Base-by-base conservation (phyloP, 2,329 filamentous ascomycete genomes). In the Aspergillus alliaceus region DNA sequence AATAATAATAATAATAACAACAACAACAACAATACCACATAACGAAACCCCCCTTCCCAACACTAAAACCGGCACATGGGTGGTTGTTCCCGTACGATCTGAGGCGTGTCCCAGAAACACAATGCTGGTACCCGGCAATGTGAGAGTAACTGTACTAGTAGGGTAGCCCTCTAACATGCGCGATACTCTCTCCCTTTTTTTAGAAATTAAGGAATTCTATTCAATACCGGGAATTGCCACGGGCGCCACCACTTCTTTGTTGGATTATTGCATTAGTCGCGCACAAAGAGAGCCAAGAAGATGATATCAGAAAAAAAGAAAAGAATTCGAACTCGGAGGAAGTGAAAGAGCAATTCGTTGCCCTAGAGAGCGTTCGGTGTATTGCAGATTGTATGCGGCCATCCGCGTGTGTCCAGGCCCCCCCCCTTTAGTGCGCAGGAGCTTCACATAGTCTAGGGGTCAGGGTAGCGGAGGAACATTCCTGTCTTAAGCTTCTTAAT, bases 401-500 rank as follows among this genome's bases (percentile, higher is more conserved):
- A 50, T 51, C 55, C 55, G 44, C 55, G 24, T 32, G 50, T 57
- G 42, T 53, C 48, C 51, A 34, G n/a, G n/a, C n/a, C n/a, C n/a
- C n/a, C n/a, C n/a, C n/a, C n/a, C n/a, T n/a, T n/a, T n/a, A n/a
- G n/a, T n/a, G n/a, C n/a, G n/a, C n/a, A n/a, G n/a, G n/a, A n/a
- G n/a, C n/a, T n/a, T n/a, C n/a, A n/a, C n/a, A n/a, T n/a, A n/a
- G n/a, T n/a, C n/a, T n/a, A 42, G 35, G 15, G 12, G 11, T 18
- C 15, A 37, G 24, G 4, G 40, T 47, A 44, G 35, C 25, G 24
- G 44, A 46, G 42, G 31, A 35, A 54, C 56, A 57, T 57, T 57
- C 55, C 55, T 46, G 35, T 50, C 51, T 52, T 29, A 27, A 39
- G 48, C 35, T 35, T 18, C 27, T 40, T 42, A 27, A 42, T 14